A percentile compares a stretch with the other conserved stretches of the same genome.
Evolutionary conservation across 257 asterid species (phyloP).

Genomic region (Solanum sejunctum): DNA sequence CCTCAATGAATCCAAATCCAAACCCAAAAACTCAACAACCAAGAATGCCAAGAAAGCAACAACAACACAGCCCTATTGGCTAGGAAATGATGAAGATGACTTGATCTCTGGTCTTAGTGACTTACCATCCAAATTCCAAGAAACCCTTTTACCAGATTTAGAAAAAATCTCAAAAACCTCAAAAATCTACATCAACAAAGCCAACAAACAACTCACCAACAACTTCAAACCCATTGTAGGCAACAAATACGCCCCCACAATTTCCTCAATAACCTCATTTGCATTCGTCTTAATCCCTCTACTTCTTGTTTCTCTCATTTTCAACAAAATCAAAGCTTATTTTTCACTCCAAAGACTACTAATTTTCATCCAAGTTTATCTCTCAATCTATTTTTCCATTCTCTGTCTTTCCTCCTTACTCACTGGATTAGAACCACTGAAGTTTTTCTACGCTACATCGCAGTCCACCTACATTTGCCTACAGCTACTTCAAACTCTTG

Average conservation of each 20-base stretch:
- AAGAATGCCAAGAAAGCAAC: constrained; percentile 20
- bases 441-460: constrained; percentile 74
- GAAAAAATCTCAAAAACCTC: constrained; percentile 67
- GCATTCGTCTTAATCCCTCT: constrained; percentile 70
- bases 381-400: constrained; percentile 77
- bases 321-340: constrained; percentile 59
- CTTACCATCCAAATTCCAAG: constrained; percentile 69
- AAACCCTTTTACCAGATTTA: constrained; percentile 68
- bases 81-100: constrained; percentile 43
- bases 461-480: constrained; percentile 75
- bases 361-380: constrained; percentile 72
- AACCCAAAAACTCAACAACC: background rate
- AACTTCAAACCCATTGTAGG: constrained; percentile 83
- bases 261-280: constrained; percentile 52
- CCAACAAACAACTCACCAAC: constrained; percentile 65
- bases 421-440: constrained; percentile 81
- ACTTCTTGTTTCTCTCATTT: constrained; percentile 59
- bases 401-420: constrained; percentile 50
- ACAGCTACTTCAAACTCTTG: constrained; percentile 62
- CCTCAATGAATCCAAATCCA: constrained; percentile 1
- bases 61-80: constrained; percentile 22
- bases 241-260: constrained; percentile 61
- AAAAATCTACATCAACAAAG: constrained; percentile 34
- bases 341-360: constrained; percentile 73
- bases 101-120: constrained; percentile 50